These are phyloP conservation scores for Ganoderma lingzhi DNA, from an alignment of 1,284 basidiomycete genomes.

Conservation along the genomic window DNA sequence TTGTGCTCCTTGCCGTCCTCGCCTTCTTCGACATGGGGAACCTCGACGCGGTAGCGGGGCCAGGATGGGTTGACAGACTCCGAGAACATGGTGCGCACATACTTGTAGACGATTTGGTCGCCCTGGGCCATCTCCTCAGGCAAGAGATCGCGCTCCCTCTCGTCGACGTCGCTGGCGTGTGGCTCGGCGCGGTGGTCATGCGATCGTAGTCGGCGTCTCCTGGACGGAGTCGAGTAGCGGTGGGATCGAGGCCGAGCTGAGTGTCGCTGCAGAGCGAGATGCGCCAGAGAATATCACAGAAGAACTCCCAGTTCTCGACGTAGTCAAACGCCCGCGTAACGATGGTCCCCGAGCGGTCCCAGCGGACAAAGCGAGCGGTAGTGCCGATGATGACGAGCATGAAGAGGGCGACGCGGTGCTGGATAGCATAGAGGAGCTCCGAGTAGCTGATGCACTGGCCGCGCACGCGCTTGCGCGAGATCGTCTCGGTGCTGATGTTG, in stretches of 20 bases:
- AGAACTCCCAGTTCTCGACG: slow-evolving; percentile 10
- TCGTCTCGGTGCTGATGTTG: neutral
- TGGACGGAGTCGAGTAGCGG: slow-evolving; percentile 7
- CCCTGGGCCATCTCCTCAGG: neutral
- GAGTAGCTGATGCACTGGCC: slow-evolving; percentile 20
- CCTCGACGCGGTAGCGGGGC: slow-evolving; percentile 20
- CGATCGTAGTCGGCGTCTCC: slow-evolving; percentile 1
- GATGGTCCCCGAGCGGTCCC: slow-evolving; percentile 27
- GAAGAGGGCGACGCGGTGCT: slow-evolving; percentile 24
- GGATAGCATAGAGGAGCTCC: slow-evolving; percentile 14
- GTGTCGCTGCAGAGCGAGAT: slow-evolving; percentile 12
- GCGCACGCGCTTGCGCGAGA: slow-evolving; percentile 9
- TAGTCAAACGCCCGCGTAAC: slow-evolving; percentile 24
- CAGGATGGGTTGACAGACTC: neutral
- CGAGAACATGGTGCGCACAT: slow-evolving; percentile 17
- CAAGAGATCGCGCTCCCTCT: neutral
- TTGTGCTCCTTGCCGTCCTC: neutral
- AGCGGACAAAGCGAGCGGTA: slow-evolving; percentile 21
- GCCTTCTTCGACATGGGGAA: neutral
- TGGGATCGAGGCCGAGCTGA: slow-evolving; percentile 24
- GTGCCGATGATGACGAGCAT: slow-evolving; percentile 25
- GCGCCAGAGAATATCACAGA: slow-evolving; percentile 27
- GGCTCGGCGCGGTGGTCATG: slow-evolving; percentile 17
- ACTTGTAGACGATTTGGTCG: slow-evolving; percentile 8
- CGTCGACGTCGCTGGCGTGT: neutral